Evolutionary conservation across 2,329 filamentous ascomycete species (phyloP).

Genomic region (Colletotrichum sp.): DNA sequence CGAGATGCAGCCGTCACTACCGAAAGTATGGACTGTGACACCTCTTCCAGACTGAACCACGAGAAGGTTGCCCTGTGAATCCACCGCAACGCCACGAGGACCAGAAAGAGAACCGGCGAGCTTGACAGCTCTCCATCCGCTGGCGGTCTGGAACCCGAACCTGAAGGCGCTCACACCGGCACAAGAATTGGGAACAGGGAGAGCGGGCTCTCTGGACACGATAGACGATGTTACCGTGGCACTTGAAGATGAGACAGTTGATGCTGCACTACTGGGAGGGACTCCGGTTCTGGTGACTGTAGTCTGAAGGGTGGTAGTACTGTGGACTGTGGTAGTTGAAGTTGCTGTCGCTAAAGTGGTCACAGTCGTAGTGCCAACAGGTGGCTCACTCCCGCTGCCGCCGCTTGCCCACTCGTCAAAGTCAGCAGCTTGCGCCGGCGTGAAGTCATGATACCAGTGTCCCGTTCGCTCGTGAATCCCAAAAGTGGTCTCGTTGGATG

Average conservation of each 20-base stretch:
- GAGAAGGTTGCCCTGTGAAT: constrained; percentile 41
- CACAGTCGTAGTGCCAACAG: not conserved
- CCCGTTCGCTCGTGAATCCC: constrained; percentile 48
- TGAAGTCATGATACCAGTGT: constrained; percentile 44
- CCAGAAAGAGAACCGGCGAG: constrained; percentile 39
- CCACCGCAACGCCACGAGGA: constrained; percentile 41
- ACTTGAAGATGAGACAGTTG: not conserved
- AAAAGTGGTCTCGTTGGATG: constrained; percentile 39
- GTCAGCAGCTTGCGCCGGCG: constrained; percentile 33
- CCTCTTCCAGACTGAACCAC: constrained; percentile 40
- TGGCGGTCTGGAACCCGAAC: constrained; percentile 35
- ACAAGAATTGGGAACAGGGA: constrained; percentile 38
- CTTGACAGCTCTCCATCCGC: constrained; percentile 44
- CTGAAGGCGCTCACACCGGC: constrained; percentile 34
- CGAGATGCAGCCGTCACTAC: constrained; percentile 43
- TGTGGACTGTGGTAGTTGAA: constrained; percentile 9
- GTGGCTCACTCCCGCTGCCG: constrained; percentile 4
- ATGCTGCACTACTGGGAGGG: not conserved
- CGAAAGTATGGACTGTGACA: constrained; percentile 45
- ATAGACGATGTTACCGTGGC: not conserved
- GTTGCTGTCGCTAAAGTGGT: constrained; percentile 12
- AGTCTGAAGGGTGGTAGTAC: constrained; percentile 11
- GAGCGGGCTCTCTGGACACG: constrained; percentile 14
- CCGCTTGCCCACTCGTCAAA: constrained; percentile 34
- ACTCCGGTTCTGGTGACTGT: constrained; percentile 10